phyloP scores from a whole-genome alignment of 805 yeast species.

The Clavispora phyllophila region DNA sequence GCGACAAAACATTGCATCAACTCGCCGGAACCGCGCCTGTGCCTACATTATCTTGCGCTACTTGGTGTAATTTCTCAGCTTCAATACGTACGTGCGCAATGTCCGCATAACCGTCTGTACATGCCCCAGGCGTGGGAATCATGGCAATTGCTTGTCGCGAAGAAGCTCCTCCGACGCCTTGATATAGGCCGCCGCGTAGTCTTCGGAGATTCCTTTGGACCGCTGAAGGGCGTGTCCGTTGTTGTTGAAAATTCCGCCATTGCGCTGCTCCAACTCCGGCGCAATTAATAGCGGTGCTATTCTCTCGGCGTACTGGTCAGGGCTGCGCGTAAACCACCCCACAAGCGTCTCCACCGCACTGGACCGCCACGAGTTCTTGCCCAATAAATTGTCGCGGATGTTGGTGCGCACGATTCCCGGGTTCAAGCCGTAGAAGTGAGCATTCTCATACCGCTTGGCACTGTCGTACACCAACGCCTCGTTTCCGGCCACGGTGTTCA shows the following conservation, averaged over 20 bases:
- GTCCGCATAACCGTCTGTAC: neutral
- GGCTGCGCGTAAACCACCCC: constrained; percentile 24
- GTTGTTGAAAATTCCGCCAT: constrained; percentile 27
- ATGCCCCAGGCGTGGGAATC: too few species aligned
- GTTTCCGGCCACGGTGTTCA: constrained; percentile 41
- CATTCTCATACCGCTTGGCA: constrained; percentile 13
- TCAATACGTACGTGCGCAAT: too few species aligned
- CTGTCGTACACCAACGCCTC: constrained; percentile 27
- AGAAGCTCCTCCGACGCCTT: constrained; percentile 19
- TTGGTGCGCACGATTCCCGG: constrained; percentile 35
- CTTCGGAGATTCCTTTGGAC: constrained; percentile 23
- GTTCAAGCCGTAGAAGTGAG: constrained; percentile 32
- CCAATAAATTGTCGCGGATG: constrained; percentile 30
- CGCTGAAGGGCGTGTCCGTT: constrained; percentile 21
- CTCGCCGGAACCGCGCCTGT: too few species aligned
- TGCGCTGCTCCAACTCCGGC: constrained; percentile 20
- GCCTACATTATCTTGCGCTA: too few species aligned
- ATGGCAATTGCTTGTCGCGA: constrained; percentile 15
- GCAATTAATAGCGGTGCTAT: constrained; percentile 28
- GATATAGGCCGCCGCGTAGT: constrained; percentile 22
- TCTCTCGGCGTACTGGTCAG: constrained; percentile 28
- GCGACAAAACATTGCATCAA: too few species aligned
- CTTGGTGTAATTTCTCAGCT: too few species aligned
- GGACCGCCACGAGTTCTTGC: constrained; percentile 21
- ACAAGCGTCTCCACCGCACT: constrained; percentile 21